A percentile compares a stretch with the other conserved stretches of the same genome.
Conservation (phyloP, 371 early-diverging fungal species). For the Apophysomyces ossiformis region DNA sequence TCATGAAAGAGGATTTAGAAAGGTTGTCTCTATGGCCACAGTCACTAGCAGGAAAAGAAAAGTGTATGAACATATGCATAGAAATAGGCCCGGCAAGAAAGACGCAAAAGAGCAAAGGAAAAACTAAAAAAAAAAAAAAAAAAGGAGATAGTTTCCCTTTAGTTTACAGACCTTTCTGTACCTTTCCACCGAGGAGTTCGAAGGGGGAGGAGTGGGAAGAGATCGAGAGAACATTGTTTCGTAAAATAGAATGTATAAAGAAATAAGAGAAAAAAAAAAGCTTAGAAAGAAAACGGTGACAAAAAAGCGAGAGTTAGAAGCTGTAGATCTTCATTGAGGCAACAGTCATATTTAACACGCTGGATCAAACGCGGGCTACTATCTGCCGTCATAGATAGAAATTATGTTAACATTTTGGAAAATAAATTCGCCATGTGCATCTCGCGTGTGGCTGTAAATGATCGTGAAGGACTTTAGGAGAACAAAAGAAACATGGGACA, state of each 20-base stretch:
- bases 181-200: conserved; percentile 2
- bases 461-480: conserved; percentile 8
- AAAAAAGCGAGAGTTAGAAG: background rate
- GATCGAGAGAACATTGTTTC: no score
- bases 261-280: background rate
- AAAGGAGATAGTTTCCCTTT: conserved; percentile 8
- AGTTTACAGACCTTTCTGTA: conserved; percentile 3
- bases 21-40: no score
- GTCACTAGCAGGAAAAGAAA: no score
- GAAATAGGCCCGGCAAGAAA: background rate
- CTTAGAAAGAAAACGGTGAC: background rate
- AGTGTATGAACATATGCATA: background rate
- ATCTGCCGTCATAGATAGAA: background rate
- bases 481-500: background rate
- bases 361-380: background rate
- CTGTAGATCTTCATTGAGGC: background rate
- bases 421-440: background rate
- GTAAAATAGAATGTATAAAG: background rate
- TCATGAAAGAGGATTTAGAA: no score
- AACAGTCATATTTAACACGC: background rate
- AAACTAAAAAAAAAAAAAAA: background rate
- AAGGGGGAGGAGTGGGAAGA: background rate
- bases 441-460: conserved; percentile 8
- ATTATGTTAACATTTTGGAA: background rate
- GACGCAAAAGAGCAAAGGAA: background rate